These are phyloP conservation scores for Diaporthe humulicola DNA, from an alignment of 2,329 filamentous ascomycete species.

Conservation along the genomic window DNA sequence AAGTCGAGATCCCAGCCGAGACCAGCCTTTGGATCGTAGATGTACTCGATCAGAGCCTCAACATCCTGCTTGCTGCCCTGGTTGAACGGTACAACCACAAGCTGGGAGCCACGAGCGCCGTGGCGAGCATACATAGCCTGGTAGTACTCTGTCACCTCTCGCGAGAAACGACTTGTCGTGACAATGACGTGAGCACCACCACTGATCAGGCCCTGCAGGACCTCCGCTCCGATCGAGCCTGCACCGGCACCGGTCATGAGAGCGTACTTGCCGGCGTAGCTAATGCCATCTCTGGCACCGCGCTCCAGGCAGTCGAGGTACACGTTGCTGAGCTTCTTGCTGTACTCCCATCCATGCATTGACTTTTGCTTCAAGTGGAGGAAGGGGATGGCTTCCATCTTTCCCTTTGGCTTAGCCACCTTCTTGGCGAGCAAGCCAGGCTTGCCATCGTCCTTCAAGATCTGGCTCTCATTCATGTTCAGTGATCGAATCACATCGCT, in stretches of 20 bases:
- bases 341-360: constrained; percentile 97
- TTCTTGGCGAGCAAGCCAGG: constrained; percentile 63
- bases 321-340: constrained; percentile 94
- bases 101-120: constrained; percentile 92
- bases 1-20: constrained; percentile 98
- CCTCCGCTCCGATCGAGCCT: constrained; percentile 97
- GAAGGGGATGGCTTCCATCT: constrained; percentile 98
- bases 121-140: constrained; percentile 98
- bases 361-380: constrained; percentile 95
- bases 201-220: constrained; percentile 94
- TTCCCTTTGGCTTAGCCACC: constrained; percentile 80
- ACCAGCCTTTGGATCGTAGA: constrained; percentile 96
- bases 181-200: constrained; percentile 97
- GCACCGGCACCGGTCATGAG: constrained; percentile 99
- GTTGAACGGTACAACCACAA: constrained; percentile 99
- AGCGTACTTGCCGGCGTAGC: constrained; percentile 93
- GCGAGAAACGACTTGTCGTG: constrained; percentile 95
- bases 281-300: constrained; percentile 88
- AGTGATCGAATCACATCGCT: constrained; percentile 93
- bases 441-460: constrained; percentile 87
- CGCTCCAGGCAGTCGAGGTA: constrained; percentile 94
- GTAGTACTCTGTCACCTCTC: constrained; percentile 98
- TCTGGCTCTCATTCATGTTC: constrained; percentile 98
- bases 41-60: constrained; percentile 93
- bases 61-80: constrained; percentile 99